These are phyloP conservation scores for Nothophoma quercina DNA, from an alignment of 2,329 filamentous ascomycete genomes.

Conservation along the genomic window DNA sequence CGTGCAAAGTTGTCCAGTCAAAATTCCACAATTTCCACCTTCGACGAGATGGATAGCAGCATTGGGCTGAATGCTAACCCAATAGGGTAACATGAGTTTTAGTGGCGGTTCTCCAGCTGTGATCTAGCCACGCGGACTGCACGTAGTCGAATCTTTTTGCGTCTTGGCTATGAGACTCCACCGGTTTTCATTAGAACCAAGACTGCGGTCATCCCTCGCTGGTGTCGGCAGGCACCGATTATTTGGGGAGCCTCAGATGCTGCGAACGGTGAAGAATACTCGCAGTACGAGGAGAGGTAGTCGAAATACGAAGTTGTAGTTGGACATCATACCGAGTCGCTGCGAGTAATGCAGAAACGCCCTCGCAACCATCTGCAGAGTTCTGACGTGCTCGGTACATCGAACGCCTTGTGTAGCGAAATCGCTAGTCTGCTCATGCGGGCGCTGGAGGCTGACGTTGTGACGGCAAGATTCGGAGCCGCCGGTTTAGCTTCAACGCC, in stretches of 20 bases:
- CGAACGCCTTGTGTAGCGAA: constrained; percentile 3
- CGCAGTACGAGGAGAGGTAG: background rate
- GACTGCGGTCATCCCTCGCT: constrained; percentile 3
- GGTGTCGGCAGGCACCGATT: constrained; percentile 4
- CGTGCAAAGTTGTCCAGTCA: constrained; percentile 7
- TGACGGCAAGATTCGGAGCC: constrained; percentile 6
- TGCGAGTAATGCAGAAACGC: constrained; percentile 1
- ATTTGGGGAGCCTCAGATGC: background rate
- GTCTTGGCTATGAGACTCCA: constrained; percentile 6
- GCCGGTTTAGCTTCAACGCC: constrained; percentile 6
- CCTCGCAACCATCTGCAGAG: background rate
- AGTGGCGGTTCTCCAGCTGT: constrained; percentile 20
- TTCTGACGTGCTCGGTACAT: constrained; percentile 1
- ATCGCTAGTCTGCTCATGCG: constrained; percentile 6
- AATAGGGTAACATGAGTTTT: constrained; percentile 7
- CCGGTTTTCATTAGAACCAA: constrained; percentile 1
- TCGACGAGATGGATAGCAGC: background rate
- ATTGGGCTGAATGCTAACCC: constrained; percentile 9
- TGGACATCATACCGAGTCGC: background rate
- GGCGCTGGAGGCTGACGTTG: constrained; percentile 5
- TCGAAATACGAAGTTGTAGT: background rate
- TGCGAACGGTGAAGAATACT: background rate
- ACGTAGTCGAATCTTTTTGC: constrained; percentile 9
- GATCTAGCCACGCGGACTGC: constrained; percentile 8
- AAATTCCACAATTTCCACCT: constrained; percentile 14